phyloP scores from a whole-genome alignment of 78 protist genomes.

The Acrasis kona region DNA sequence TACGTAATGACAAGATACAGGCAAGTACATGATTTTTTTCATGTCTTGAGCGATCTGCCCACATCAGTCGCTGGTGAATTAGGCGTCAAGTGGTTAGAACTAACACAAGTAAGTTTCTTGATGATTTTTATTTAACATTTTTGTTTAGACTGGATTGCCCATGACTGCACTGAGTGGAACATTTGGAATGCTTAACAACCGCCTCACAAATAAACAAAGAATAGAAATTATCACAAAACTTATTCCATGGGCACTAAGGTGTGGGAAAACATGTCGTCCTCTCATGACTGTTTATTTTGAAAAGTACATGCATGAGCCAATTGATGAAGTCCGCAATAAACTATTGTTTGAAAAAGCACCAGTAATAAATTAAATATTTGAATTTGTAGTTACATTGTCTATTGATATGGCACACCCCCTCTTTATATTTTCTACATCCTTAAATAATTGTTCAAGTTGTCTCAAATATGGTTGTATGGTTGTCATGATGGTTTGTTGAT shows the following conservation, averaged over 20 bases:
- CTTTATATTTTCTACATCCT: too few species aligned
- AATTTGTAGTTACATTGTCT: too few species aligned
- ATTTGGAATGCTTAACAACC: background rate
- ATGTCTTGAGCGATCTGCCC: constrained; percentile 32
- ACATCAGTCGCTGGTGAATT: constrained; percentile 47
- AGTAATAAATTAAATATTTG: too few species aligned
- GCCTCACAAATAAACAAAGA: background rate
- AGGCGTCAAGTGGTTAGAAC: constrained; percentile 58
- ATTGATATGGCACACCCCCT: too few species aligned
- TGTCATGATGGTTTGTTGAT: too few species aligned
- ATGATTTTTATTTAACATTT: too few species aligned
- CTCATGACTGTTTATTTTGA: background rate
- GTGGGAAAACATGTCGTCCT: background rate
- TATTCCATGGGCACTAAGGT: background rate
- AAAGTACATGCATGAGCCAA: background rate
- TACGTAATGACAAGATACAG: constrained; percentile 65
- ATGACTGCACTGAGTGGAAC: background rate
- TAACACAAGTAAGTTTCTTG: too few species aligned
- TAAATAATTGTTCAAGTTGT: too few species aligned
- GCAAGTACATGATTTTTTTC: constrained; percentile 64
- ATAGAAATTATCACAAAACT: background rate
- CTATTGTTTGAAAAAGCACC: too few species aligned
- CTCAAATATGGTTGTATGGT: too few species aligned
- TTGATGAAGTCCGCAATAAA: background rate
- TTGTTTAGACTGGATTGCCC: constrained; percentile 43